Evolutionary conservation across 176 grass and related monocot species (phyloP).

Genomic region (Lolium rigidum): DNA sequence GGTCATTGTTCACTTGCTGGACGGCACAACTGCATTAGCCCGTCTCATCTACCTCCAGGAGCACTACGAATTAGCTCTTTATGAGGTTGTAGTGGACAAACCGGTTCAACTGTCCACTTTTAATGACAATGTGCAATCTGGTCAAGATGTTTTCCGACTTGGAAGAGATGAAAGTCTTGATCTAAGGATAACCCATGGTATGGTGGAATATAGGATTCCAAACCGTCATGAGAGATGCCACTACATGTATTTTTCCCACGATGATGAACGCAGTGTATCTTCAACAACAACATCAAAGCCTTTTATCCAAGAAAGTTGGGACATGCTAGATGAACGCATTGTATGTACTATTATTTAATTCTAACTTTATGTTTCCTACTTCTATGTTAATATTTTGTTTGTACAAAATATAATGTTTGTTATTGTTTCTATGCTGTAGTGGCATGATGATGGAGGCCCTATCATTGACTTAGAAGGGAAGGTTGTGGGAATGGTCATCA

Average conservation of each 20-base stretch:
- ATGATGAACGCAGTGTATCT: background rate
- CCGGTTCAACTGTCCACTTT: background rate
- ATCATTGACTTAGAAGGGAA: background rate
- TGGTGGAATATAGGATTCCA: background rate
- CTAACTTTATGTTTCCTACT: background rate
- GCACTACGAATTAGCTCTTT: background rate
- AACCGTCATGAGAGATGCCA: background rate
- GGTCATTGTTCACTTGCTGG: background rate
- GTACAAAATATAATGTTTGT: background rate
- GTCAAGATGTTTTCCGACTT: slow-evolving; percentile 1
- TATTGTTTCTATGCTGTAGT: background rate
- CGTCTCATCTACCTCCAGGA: background rate
- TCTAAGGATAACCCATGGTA: background rate
- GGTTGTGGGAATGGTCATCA: background rate
- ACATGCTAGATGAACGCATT: background rate
- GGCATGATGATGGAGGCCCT: background rate
- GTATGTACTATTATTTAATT: background rate
- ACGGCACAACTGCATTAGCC: background rate
- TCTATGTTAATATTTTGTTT: background rate
- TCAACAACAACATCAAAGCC: too few relatives aligned
- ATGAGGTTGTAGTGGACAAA: background rate
- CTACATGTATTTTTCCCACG: background rate
- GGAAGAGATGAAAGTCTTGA: background rate
- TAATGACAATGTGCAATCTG: background rate
- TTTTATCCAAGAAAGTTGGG: too few relatives aligned